Percentiles rank a stretch among this genome's conserved stretches.
These are phyloP conservation scores for Mycena sanguinolenta DNA, from an alignment of 768 basidiomycete genomes.

Conservation along the genomic window DNA sequence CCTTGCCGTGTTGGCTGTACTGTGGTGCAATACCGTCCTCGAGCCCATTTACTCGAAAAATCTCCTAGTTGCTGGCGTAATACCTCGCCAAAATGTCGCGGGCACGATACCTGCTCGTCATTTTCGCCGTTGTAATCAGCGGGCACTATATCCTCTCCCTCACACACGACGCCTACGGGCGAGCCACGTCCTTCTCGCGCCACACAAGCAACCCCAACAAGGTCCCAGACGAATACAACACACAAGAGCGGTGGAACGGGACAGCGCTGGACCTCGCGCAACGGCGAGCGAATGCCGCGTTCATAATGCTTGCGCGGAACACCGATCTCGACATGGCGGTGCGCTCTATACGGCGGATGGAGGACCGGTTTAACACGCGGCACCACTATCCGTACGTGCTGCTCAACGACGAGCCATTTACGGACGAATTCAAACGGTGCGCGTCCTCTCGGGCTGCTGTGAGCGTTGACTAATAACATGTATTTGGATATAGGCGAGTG, in stretches of 20 bases:
- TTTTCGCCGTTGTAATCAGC: conserved; percentile 32
- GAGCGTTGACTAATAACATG: too few species aligned
- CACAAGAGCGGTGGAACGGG: conserved; percentile 41
- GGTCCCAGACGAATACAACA: conserved; percentile 37
- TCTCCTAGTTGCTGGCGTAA: not conserved
- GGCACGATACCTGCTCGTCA: conserved; percentile 21
- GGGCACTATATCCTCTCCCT: conserved; percentile 64
- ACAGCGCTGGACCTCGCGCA: conserved; percentile 42
- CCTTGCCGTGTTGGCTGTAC: too few species aligned
- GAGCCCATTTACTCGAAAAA: too few species aligned
- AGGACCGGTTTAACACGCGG: conserved; percentile 85
- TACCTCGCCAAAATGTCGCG: not conserved
- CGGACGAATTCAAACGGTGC: conserved; percentile 79
- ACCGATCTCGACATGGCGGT: conserved; percentile 73
- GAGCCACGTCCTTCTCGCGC: conserved; percentile 59
- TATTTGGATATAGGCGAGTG: conserved; percentile 44
- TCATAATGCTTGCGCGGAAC: conserved; percentile 74
- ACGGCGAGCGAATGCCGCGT: conserved; percentile 55
- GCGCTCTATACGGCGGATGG: conserved; percentile 78
- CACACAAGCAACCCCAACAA: not conserved
- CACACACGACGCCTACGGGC: conserved; percentile 64
- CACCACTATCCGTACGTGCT: conserved; percentile 88
- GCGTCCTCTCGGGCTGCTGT: not conserved
- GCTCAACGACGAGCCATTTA: conserved; percentile 86
- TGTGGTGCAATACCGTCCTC: too few species aligned